Evolutionary conservation across 257 asterid genomes (phyloP).

Genomic region (Lycium ferocissimum): DNA sequence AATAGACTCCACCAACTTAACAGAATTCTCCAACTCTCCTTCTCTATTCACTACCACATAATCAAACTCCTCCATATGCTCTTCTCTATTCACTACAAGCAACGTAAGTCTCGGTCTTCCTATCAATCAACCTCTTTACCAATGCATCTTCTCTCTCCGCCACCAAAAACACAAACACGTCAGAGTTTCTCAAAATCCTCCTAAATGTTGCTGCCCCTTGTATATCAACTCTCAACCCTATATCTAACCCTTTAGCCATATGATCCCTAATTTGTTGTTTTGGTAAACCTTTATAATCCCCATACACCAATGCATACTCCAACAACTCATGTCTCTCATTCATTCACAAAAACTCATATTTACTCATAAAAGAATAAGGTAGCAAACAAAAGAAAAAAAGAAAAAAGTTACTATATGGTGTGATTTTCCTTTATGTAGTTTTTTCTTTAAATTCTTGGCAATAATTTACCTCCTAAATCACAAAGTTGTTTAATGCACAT

Average conservation of each 20-base stretch:
- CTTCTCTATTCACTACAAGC: constrained; percentile 84
- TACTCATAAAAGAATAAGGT: constrained; percentile 64
- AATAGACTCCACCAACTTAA: constrained; percentile 74
- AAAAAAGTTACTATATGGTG: too few relatives aligned
- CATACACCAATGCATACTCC: constrained; percentile 95
- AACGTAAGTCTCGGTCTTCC: constrained; percentile 84
- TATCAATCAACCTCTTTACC: constrained; percentile 83
- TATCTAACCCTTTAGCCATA: constrained; percentile 82
- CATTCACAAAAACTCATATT: constrained; percentile 77
- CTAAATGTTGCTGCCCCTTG: constrained; percentile 89
- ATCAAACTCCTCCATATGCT: constrained; percentile 79
- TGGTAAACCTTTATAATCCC: constrained; percentile 86
- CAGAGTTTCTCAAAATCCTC: constrained; percentile 62
- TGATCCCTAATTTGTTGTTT: constrained; percentile 86
- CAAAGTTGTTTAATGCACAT: too few relatives aligned
- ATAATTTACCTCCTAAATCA: too few relatives aligned
- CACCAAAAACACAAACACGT: constrained; percentile 78
- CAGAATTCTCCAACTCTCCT: constrained; percentile 84
- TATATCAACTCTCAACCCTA: constrained; percentile 88
- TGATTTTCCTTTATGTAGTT: too few relatives aligned
- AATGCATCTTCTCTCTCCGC: constrained; percentile 96
- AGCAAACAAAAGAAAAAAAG: too few relatives aligned
- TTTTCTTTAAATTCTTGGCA: too few relatives aligned
- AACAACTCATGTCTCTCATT: constrained; percentile 73
- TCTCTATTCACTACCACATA: constrained; percentile 91